A percentile compares a stretch with the other conserved stretches of the same genome.
These are phyloP conservation scores for Helotiales sp. DNA, from an alignment of 2,329 filamentous ascomycete species.

Conservation along the genomic window DNA sequence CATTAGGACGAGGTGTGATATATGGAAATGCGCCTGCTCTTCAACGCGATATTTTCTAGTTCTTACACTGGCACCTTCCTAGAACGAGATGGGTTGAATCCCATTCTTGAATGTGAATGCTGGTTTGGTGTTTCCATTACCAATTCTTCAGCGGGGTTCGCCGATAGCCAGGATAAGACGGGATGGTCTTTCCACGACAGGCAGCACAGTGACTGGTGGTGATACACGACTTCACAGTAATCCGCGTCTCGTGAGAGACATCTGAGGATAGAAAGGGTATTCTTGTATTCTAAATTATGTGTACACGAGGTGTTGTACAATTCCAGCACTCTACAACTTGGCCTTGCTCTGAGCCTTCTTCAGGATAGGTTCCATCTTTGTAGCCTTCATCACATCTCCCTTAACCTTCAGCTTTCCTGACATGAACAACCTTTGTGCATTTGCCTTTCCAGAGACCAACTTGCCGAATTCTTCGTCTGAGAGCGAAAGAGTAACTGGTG, in stretches of 20 bases:
- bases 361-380: slow-evolving; percentile 91
- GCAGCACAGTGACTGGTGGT: neutral
- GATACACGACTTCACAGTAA: neutral
- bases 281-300: neutral
- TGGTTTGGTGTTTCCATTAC: neutral
- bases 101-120: slow-evolving; percentile 16
- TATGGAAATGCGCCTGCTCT: neutral
- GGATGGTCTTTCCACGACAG: neutral
- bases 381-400: slow-evolving; percentile 98
- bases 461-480: slow-evolving; percentile 86
- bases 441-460: slow-evolving; percentile 84
- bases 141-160: slow-evolving; percentile 27
- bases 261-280: neutral
- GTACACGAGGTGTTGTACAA: slow-evolving; percentile 19
- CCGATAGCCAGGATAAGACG: slow-evolving; percentile 24
- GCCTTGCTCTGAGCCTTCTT: slow-evolving; percentile 84
- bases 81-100: slow-evolving; percentile 9
- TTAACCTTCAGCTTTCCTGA: slow-evolving; percentile 97
- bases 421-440: slow-evolving; percentile 94
- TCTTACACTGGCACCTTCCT: slow-evolving; percentile 4
- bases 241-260: neutral
- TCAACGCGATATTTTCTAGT: neutral
- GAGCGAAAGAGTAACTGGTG: slow-evolving; percentile 79
- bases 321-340: slow-evolving; percentile 68
- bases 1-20: neutral